Base-by-base conservation (phyloP, 1,139 yeast genomes). In the Hemisphaericaspora lyxosophila region DNA sequence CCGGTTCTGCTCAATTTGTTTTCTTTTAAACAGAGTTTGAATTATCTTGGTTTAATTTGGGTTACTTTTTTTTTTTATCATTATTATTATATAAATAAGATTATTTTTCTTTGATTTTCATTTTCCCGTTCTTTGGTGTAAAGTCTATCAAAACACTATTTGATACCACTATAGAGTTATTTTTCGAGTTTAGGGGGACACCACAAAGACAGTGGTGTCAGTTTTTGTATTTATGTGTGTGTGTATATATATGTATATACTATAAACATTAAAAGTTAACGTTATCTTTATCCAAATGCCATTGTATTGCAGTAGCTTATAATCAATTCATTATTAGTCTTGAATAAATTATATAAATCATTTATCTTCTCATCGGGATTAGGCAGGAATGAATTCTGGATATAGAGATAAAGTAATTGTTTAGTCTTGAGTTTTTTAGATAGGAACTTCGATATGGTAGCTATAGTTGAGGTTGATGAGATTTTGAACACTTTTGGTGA, bases 1-100 rank as follows among this genome's bases (percentile, higher is more conserved):
- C 67, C 31, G 92, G 92, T 62, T 62, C 63, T 39, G 90, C 89
- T 48, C 70, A 80, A 57, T 83, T 81, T 61, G 85, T 83, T 48
- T 72, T 54, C 49, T 84, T 82, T 28, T 45, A 46, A 27, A 27
- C 33, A 3, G 9, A 7, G n/a, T 26, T 15, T n/a, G 33, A 5
- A 17, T n/a, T 15, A 12, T 27, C 13, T 9, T 34, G 4, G 26
- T 7, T 5, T 9, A 12, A 5, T 22, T 13, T 26, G 9, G 7
- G 6, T 12, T 22, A 18, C 12, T 15, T 5, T 20, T 31, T 26
- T 30, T 4, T 30, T 15, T n/a, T 29, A 18, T 26, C 24, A 9
- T 22, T 34, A n/a, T 27, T 27, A 13, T 26, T n/a, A n/a, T n/a
- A n/a, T n/a, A n/a, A n/a, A 30, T 20, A 8, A 19, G 6, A 19